Percentiles rank a stretch among this genome's conserved stretches.
These are phyloP conservation scores for Schizochytrium sp. DNA, from an alignment of 108 stramenopile species.

Conservation along the genomic window DNA sequence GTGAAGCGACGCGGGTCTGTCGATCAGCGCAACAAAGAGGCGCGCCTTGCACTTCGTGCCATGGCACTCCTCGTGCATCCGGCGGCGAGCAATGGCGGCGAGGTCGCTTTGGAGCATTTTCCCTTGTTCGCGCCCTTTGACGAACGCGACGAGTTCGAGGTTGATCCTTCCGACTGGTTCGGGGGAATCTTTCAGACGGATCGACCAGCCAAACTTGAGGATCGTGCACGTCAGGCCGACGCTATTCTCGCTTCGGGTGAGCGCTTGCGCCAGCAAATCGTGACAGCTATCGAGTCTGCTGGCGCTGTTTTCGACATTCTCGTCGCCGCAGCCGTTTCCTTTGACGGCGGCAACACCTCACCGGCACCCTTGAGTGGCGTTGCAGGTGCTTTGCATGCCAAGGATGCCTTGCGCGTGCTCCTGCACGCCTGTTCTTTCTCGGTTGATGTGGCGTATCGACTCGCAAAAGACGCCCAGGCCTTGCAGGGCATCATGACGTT, in stretches of 20 bases:
- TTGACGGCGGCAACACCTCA: neutral
- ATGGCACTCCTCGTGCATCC: conserved; percentile 4
- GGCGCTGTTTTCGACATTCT: neutral
- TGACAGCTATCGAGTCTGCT: neutral
- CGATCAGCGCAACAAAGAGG: neutral
- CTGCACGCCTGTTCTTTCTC: neutral
- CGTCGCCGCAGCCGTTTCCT: neutral
- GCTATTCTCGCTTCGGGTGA: neutral
- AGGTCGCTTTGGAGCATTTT: neutral
- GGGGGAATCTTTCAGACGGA: neutral
- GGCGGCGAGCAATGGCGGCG: neutral
- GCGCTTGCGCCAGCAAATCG: neutral
- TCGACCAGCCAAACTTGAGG: neutral
- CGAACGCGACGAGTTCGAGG: neutral
- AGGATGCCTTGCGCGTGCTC: neutral
- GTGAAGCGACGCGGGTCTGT: neutral
- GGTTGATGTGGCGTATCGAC: neutral
- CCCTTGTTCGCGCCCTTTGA: neutral
- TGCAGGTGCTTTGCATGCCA: neutral
- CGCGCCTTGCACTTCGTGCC: neutral
- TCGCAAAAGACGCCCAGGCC: neutral
- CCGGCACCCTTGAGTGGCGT: neutral
- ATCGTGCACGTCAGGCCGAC: neutral
- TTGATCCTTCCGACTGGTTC: neutral
- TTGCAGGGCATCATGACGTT: neutral